Conservation (phyloP, 1,139 yeast genomes). For the Pichia sp. region DNA sequence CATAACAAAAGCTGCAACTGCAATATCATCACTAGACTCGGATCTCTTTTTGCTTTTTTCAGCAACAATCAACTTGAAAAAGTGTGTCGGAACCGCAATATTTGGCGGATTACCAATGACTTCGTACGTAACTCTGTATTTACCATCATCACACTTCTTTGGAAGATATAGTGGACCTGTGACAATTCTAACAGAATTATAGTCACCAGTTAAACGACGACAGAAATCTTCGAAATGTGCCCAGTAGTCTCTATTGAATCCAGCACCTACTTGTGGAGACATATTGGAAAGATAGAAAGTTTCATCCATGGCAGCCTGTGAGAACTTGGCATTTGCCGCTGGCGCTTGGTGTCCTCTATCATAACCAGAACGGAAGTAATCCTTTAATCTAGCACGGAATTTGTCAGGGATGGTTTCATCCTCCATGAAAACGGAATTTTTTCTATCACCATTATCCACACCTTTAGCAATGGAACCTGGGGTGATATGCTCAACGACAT, state of each 20-base stretch:
- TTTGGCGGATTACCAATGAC: slow-evolving; percentile 96
- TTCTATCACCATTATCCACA: slow-evolving; percentile 57
- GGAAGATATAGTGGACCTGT: slow-evolving; percentile 96
- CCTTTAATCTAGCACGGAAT: slow-evolving; percentile 70
- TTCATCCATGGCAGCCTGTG: slow-evolving; percentile 89
- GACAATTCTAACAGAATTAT: slow-evolving; percentile 70
- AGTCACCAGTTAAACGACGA: slow-evolving; percentile 62
- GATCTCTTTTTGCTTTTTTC: slow-evolving; percentile 43
- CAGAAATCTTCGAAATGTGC: slow-evolving; percentile 91
- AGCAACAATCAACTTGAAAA: slow-evolving; percentile 83
- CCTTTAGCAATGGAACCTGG: slow-evolving; percentile 49
- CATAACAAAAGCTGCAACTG: slow-evolving; percentile 88
- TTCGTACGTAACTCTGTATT: slow-evolving; percentile 78
- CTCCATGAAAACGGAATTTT: slow-evolving; percentile 75
- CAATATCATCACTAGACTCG: slow-evolving; percentile 40
- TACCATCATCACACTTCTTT: slow-evolving; percentile 63
- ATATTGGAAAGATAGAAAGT: slow-evolving; percentile 86
- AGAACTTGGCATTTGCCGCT: slow-evolving; percentile 92
- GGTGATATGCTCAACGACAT: slow-evolving; percentile 82
- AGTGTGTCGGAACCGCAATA: slow-evolving; percentile 96
- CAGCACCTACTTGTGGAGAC: slow-evolving; percentile 97
- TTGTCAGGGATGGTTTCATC: slow-evolving; percentile 75
- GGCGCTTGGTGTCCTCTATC: slow-evolving; percentile 98
- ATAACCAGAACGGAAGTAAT: slow-evolving; percentile 91
- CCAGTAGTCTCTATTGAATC: slow-evolving; percentile 97